These are phyloP conservation scores for Clitopilus passeckerianus DNA, from an alignment of 768 basidiomycete genomes.

Conservation along the genomic window DNA sequence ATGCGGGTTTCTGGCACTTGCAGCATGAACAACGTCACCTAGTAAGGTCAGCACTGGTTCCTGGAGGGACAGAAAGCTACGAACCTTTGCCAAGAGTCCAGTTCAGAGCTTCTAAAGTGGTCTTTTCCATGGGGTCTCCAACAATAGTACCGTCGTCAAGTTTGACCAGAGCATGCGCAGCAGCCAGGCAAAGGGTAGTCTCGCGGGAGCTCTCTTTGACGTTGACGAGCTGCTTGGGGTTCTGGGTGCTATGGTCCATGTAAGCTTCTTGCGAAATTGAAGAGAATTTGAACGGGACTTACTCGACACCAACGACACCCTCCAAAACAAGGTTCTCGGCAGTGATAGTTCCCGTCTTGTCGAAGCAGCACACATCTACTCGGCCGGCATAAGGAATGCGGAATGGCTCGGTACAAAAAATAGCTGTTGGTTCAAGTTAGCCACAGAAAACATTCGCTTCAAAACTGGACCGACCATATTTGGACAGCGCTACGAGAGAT, in stretches of 20 bases:
- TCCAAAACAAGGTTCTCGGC: conserved; percentile 93
- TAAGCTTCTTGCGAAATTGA: not conserved
- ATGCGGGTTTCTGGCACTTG: conserved; percentile 47
- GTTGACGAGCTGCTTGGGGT: conserved; percentile 66
- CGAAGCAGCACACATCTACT: conserved; percentile 98
- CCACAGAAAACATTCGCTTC: not conserved
- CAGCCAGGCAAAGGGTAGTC: conserved; percentile 84
- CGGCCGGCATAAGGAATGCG: conserved; percentile 93
- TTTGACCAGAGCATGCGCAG: conserved; percentile 91
- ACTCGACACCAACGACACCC: conserved; percentile 91
- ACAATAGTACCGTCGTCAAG: conserved; percentile 93
- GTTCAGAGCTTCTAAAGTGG: conserved; percentile 84
- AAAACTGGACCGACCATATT: conserved; percentile 62
- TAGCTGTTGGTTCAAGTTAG: conserved; percentile 49
- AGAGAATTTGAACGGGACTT: conserved; percentile 23
- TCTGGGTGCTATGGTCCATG: conserved; percentile 37
- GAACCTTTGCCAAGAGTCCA: conserved; percentile 78
- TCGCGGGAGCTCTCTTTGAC: conserved; percentile 73
- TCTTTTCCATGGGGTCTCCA: conserved; percentile 99
- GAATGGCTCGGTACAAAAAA: conserved; percentile 99
- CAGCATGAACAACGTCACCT: conserved; percentile 71
- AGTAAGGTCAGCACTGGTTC: conserved; percentile 44
- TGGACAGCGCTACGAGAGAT: conserved; percentile 87
- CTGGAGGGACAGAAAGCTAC: conserved; percentile 6
- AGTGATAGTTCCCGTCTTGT: conserved; percentile 99